phyloP scores from a whole-genome alignment of 805 yeast genomes.

The Candida succiphila region DNA sequence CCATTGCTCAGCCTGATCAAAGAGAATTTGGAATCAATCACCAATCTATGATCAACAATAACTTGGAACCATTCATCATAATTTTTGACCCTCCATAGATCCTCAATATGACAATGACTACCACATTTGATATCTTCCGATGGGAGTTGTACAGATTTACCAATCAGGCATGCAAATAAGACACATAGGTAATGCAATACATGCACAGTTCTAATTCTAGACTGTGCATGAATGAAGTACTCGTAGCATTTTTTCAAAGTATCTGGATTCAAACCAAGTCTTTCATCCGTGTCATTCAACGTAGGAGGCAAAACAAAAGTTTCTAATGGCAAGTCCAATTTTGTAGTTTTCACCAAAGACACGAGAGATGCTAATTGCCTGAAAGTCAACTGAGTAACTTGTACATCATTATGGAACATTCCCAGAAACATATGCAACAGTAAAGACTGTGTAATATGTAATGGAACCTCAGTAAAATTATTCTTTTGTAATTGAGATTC shows the following conservation, averaged over 20 bases:
- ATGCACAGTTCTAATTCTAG: slow-evolving; percentile 44
- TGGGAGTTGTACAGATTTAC: slow-evolving; percentile 28
- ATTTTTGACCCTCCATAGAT: slow-evolving; percentile 46
- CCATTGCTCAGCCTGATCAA: slow-evolving; percentile 50
- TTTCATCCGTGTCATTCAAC: slow-evolving; percentile 11
- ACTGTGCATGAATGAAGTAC: slow-evolving; percentile 44
- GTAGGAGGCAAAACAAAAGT: slow-evolving; percentile 32
- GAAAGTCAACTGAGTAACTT: slow-evolving; percentile 37
- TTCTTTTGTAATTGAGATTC: slow-evolving; percentile 37
- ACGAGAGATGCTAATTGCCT: slow-evolving; percentile 44
- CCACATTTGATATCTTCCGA: slow-evolving; percentile 49
- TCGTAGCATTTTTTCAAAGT: slow-evolving; percentile 33
- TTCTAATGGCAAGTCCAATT: slow-evolving; percentile 41
- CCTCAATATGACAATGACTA: slow-evolving; percentile 49
- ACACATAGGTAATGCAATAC: slow-evolving; percentile 40
- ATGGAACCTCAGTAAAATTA: slow-evolving; percentile 43
- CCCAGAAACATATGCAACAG: slow-evolving; percentile 46
- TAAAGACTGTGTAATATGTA: slow-evolving; percentile 47
- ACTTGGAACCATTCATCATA: slow-evolving; percentile 40
- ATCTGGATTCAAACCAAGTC: background rate
- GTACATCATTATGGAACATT: slow-evolving; percentile 45
- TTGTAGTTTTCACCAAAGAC: slow-evolving; percentile 42
- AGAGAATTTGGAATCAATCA: slow-evolving; percentile 41
- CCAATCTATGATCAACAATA: slow-evolving; percentile 25
- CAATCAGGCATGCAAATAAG: slow-evolving; percentile 34